A percentile compares a stretch with the other conserved stretches of the same genome.
Evolutionary conservation across 2,329 filamentous ascomycete species (phyloP).

Genomic region (Xylaria multiplex): DNA sequence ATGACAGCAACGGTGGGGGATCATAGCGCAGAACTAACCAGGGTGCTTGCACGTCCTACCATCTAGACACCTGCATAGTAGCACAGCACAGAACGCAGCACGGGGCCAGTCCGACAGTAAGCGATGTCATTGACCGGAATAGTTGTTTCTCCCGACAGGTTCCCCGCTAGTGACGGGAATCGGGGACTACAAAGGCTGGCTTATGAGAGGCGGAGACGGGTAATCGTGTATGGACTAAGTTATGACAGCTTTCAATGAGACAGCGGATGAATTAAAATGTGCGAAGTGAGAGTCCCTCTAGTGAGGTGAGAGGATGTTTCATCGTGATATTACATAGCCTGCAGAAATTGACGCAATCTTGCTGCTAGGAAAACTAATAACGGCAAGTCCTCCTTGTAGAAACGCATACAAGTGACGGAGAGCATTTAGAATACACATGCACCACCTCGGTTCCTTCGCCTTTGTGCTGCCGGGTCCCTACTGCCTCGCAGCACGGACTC

Average conservation of each 20-base stretch:
- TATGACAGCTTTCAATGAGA: not conserved
- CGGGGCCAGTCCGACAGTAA: slow-evolving; percentile 10
- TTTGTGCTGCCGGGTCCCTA: slow-evolving; percentile 17
- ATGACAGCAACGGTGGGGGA: not conserved
- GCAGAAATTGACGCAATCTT: slow-evolving; percentile 6
- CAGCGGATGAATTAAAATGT: not conserved
- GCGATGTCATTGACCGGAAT: slow-evolving; percentile 2
- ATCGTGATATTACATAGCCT: slow-evolving; percentile 5
- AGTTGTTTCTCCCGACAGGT: slow-evolving; percentile 3
- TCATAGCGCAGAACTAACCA: not conserved
- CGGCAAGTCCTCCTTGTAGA: slow-evolving; percentile 11
- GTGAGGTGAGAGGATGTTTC: slow-evolving; percentile 3
- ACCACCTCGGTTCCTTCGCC: slow-evolving; percentile 22
- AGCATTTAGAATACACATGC: slow-evolving; percentile 14
- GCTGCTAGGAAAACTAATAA: slow-evolving; percentile 1
- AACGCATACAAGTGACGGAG: slow-evolving; percentile 6
- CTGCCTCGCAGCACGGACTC: slow-evolving; percentile 2
- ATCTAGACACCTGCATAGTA: slow-evolving; percentile 14
- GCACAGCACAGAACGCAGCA: not conserved
- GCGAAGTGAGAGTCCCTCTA: not conserved
- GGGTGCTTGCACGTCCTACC: not conserved
- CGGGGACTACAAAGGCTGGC: slow-evolving; percentile 4
- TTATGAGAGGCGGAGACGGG: slow-evolving; percentile 2
- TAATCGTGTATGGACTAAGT: not conserved
- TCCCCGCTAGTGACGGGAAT: not conserved